Conservation (phyloP, 768 basidiomycete species). For the Amanita rimosa region DNA sequence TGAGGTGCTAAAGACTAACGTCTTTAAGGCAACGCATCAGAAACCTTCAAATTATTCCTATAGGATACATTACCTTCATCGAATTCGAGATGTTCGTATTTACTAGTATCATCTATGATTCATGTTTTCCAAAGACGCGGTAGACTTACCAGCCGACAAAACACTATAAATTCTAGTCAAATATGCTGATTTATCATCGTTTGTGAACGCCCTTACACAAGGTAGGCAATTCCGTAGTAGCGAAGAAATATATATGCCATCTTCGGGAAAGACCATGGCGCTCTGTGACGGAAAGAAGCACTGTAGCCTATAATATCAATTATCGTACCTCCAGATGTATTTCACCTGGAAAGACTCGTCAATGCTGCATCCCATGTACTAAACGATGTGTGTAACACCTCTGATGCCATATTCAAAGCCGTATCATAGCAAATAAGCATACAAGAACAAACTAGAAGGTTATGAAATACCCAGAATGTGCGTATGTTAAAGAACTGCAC, state of each 20-base stretch:
- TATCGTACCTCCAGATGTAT: neutral
- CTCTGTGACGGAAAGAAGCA: neutral
- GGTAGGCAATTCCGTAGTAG: neutral
- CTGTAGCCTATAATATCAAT: neutral
- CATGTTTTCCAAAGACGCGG: neutral
- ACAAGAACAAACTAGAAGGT: neutral
- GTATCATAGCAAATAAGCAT: neutral
- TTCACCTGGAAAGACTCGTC: neutral
- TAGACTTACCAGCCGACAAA: neutral
- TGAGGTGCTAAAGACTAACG: neutral
- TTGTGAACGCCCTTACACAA: neutral
- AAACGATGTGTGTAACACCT: neutral
- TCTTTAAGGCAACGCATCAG: neutral
- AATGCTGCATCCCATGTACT: neutral
- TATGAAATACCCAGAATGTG: neutral
- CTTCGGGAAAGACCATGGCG: neutral
- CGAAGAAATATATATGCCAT: neutral
- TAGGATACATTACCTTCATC: neutral
- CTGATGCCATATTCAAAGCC: neutral
- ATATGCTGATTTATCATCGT: neutral
- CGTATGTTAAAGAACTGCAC: neutral
- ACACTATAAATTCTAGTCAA: neutral
- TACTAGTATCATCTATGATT: neutral
- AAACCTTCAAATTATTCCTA: neutral
- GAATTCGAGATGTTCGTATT: neutral